Percentiles rank a stretch among this genome's conserved stretches.
These are phyloP conservation scores for Cladobotryum protrusum DNA, from an alignment of 2,329 filamentous ascomycete genomes.

Conservation along the genomic window DNA sequence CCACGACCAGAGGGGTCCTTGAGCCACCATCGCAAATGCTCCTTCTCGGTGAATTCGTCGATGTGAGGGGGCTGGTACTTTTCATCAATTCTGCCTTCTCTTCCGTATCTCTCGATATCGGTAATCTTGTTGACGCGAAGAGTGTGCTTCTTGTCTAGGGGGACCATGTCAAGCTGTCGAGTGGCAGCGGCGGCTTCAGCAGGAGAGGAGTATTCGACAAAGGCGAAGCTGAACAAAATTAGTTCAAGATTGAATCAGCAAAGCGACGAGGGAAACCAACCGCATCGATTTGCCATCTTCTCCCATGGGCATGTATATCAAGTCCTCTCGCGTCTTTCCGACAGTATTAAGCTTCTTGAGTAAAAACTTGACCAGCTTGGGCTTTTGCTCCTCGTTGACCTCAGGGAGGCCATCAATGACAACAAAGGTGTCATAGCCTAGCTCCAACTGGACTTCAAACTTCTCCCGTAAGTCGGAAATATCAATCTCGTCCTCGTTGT, in stretches of 20 bases:
- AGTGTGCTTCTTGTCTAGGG: constrained; percentile 95
- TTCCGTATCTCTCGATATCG: constrained; percentile 92
- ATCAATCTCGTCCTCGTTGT: constrained; percentile 90
- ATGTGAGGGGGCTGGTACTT: constrained; percentile 78
- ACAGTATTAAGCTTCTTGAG: constrained; percentile 85
- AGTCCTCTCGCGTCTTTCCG: constrained; percentile 78
- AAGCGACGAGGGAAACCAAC: constrained; percentile 44
- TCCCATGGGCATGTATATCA: constrained; percentile 88
- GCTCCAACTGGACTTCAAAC: constrained; percentile 92
- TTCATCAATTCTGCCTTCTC: constrained; percentile 89
- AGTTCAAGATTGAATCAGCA: constrained; percentile 5
- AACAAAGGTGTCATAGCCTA: constrained; percentile 93
- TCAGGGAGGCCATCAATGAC: constrained; percentile 90
- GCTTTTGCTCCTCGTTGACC: constrained; percentile 83
- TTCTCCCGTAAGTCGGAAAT: constrained; percentile 90
- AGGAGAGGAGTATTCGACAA: constrained; percentile 90
- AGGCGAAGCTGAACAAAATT: constrained; percentile 65
- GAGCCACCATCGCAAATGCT: constrained; percentile 91
- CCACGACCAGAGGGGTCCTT: constrained; percentile 72
- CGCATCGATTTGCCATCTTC: constrained; percentile 80
- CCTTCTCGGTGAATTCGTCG: constrained; percentile 81
- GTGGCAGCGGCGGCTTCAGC: constrained; percentile 86
- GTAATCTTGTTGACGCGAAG: constrained; percentile 96
- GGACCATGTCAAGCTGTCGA: constrained; percentile 76
- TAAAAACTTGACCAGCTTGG: constrained; percentile 94